Conservation (phyloP, 2,329 filamentous ascomycete species). For the Penicillium hordei region DNA sequence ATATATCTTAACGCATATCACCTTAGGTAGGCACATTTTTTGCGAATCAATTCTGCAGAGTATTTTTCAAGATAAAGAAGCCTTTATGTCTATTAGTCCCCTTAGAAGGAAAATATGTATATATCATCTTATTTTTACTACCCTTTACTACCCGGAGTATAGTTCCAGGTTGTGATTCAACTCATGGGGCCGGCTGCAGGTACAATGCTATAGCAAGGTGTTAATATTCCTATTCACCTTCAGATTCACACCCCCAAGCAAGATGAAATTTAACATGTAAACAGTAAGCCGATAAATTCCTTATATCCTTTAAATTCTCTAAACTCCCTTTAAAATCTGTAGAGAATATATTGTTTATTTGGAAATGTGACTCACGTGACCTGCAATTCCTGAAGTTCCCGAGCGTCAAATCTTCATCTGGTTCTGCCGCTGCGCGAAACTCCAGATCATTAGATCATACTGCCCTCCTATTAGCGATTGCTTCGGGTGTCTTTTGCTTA, state of each 20-base stretch:
- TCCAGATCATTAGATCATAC: constrained; percentile 42
- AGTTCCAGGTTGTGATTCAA: background rate
- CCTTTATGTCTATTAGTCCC: background rate
- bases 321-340: background rate
- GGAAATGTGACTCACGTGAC: constrained; percentile 24
- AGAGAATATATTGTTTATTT: constrained; percentile 5
- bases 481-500: constrained; percentile 25
- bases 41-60: fast-evolving
- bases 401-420: constrained; percentile 42
- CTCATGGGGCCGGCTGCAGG: background rate
- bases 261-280: background rate
- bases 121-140: background rate
- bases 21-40: background rate
- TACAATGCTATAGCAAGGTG: background rate
- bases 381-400: constrained; percentile 43
- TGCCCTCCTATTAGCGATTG: constrained; percentile 34
- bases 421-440: constrained; percentile 39
- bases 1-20: background rate
- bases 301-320: background rate
- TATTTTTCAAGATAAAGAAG: background rate
- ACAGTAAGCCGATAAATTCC: background rate
- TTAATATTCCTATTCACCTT: background rate
- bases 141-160: background rate
- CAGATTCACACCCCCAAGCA: background rate
- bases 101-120: background rate